Conservation (phyloP, 768 basidiomycete species). For the Gelatoporia subvermispora region DNA sequence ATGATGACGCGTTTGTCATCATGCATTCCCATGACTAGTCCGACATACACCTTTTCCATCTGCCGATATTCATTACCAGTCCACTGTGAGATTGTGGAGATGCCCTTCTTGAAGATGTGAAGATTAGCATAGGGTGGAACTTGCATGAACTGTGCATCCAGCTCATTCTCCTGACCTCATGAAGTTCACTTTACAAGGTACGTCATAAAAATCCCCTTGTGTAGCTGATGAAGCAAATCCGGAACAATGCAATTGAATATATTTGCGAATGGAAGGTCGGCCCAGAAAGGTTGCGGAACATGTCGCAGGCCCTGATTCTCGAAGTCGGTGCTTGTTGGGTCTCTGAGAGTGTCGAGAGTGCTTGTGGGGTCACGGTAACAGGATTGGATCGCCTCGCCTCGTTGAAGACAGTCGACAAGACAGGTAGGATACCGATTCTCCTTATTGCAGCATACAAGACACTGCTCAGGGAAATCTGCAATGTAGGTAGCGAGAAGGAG, state of each 20-base stretch:
- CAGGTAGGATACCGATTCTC: constrained; percentile 25
- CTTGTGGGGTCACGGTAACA: constrained; percentile 1
- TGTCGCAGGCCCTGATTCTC: constrained; percentile 3
- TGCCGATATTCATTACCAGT: constrained; percentile 37
- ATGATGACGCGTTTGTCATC: constrained; percentile 1
- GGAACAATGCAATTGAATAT: constrained; percentile 14
- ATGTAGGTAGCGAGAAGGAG: constrained; percentile 37
- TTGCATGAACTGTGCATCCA: constrained; percentile 32
- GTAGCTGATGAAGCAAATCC: constrained; percentile 41
- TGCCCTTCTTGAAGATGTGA: constrained; percentile 32
- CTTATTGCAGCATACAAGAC: constrained; percentile 26
- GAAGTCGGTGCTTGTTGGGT: constrained; percentile 14
- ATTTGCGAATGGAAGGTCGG: background rate
- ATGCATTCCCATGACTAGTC: constrained; percentile 17
- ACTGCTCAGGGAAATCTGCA: constrained; percentile 42
- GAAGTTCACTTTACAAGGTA: constrained; percentile 28
- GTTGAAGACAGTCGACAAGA: constrained; percentile 14
- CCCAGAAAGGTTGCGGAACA: constrained; percentile 11
- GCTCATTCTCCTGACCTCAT: constrained; percentile 22
- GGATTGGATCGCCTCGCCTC: constrained; percentile 11
- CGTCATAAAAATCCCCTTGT: constrained; percentile 39
- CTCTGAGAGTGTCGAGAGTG: background rate
- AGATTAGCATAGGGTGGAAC: constrained; percentile 28
- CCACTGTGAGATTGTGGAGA: constrained; percentile 33
- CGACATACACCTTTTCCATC: constrained; percentile 23